phyloP scores from a whole-genome alignment of 225 moss, liverwort and hornwort species.

The Straminergon stramineum region DNA sequence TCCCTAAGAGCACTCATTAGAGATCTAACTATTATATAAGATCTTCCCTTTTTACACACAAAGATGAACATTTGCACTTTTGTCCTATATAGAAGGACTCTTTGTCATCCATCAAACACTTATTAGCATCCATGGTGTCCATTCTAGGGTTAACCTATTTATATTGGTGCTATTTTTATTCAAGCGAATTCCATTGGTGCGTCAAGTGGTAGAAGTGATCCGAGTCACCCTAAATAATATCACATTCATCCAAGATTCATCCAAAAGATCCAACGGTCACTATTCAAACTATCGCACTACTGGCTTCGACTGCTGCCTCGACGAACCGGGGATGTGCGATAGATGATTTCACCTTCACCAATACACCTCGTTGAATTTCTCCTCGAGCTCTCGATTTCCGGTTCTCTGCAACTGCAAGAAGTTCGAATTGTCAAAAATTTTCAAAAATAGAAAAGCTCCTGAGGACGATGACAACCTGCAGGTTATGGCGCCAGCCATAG shows the following conservation, averaged over 20 bases:
- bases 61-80: too few species aligned
- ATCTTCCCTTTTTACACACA: too few species aligned
- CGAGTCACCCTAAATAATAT: too few species aligned
- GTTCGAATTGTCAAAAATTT: not conserved
- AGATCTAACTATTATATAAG: too few species aligned
- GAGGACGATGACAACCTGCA: not conserved
- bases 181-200: not conserved
- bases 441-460: not conserved
- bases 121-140: too few species aligned
- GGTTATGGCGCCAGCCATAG: not conserved
- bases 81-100: too few species aligned
- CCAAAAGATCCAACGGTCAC: not conserved
- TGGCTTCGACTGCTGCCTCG: not conserved
- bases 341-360: too few species aligned
- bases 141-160: too few species aligned
- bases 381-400: not conserved
- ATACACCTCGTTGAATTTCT: not conserved
- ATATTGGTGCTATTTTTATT: too few species aligned
- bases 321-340: not conserved
- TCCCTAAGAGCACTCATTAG: too few species aligned
- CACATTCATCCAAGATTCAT: not conserved
- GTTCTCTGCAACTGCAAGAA: not conserved
- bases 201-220: too few species aligned
- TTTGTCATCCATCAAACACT: too few species aligned
- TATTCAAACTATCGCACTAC: not conserved